Conservation (phyloP, 2,329 filamentous ascomycete genomes). For the Eutypella sp. region DNA sequence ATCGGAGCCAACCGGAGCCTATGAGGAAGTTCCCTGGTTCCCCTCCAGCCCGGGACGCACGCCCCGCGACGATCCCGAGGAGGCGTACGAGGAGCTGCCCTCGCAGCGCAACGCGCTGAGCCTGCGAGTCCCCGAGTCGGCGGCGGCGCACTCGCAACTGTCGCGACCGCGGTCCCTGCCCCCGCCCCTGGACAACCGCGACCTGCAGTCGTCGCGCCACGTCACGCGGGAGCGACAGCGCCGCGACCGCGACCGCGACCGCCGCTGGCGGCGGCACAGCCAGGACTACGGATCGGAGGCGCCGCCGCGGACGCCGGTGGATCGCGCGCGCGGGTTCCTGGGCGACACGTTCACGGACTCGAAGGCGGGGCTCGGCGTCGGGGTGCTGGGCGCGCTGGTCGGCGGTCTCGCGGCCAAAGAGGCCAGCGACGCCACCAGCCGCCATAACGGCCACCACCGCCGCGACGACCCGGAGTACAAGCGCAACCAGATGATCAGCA, state of each 20-base stretch:
- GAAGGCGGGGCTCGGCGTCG: constrained; percentile 43
- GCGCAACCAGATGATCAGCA: constrained; percentile 38
- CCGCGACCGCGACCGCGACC: constrained; percentile 7
- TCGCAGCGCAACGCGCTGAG: constrained; percentile 7
- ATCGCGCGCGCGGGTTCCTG: constrained; percentile 36
- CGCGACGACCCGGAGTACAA: constrained; percentile 25
- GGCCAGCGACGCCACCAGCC: constrained; percentile 37
- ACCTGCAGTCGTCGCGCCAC: constrained; percentile 7
- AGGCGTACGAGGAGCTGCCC: constrained; percentile 16
- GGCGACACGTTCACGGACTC: constrained; percentile 45
- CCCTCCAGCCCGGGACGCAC: constrained; percentile 14
- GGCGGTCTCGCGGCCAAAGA: constrained; percentile 50
- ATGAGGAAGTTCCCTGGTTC: constrained; percentile 10
- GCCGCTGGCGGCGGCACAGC: constrained; percentile 22
- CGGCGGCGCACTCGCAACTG: constrained; percentile 18
- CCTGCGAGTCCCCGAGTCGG: constrained; percentile 19
- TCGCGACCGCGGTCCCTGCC: constrained; percentile 25
- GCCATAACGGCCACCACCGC: constrained; percentile 16
- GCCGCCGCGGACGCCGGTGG: constrained; percentile 28
- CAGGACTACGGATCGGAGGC: constrained; percentile 18
- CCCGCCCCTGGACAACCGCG: constrained; percentile 14
- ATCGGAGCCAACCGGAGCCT: constrained; percentile 6
- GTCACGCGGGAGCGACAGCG: constrained; percentile 8
- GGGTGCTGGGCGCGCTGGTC: constrained; percentile 49
- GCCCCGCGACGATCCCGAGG: constrained; percentile 44